phyloP scores from a whole-genome alignment of 805 yeast species.

The Ogataea wickerhamii region DNA sequence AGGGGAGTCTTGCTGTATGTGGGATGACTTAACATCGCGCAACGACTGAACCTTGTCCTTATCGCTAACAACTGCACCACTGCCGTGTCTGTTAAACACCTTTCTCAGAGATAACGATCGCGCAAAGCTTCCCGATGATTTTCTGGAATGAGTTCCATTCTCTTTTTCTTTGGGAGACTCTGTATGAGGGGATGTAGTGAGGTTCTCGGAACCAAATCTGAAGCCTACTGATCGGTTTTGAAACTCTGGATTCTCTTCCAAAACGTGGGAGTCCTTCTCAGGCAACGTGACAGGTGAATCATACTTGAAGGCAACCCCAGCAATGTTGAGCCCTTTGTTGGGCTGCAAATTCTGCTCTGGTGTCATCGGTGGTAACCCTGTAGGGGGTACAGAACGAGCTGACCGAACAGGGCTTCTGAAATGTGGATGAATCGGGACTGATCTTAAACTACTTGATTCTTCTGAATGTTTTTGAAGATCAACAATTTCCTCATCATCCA shows the following conservation, averaged over 20 bases:
- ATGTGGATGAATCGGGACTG: background rate
- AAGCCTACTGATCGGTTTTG: slow-evolving; percentile 1
- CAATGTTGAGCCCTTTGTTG: slow-evolving; percentile 23
- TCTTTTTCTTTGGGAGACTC: slow-evolving; percentile 14
- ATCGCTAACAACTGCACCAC: slow-evolving; percentile 10
- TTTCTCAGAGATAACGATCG: slow-evolving; percentile 25
- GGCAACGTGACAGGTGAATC: slow-evolving; percentile 5
- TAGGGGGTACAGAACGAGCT: slow-evolving; percentile 14
- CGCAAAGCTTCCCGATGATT: slow-evolving; percentile 20
- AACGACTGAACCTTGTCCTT: slow-evolving; percentile 14
- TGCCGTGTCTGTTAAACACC: slow-evolving; percentile 24
- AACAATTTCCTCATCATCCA: slow-evolving; percentile 15
- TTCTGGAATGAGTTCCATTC: slow-evolving; percentile 16
- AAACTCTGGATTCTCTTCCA: slow-evolving; percentile 10
- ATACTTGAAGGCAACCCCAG: slow-evolving; percentile 13
- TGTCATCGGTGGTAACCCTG: slow-evolving; percentile 14
- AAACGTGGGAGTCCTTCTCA: background rate
- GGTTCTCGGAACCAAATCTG: background rate
- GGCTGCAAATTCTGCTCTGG: slow-evolving; percentile 13
- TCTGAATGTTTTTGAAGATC: background rate
- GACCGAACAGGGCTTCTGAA: slow-evolving; percentile 15
- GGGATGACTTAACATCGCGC: slow-evolving; percentile 16
- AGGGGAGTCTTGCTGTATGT: background rate
- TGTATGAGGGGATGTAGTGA: background rate
- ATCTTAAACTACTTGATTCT: background rate